phyloP scores from a whole-genome alignment of 2,329 filamentous ascomycete species.

The Aureobasidium sp. region DNA sequence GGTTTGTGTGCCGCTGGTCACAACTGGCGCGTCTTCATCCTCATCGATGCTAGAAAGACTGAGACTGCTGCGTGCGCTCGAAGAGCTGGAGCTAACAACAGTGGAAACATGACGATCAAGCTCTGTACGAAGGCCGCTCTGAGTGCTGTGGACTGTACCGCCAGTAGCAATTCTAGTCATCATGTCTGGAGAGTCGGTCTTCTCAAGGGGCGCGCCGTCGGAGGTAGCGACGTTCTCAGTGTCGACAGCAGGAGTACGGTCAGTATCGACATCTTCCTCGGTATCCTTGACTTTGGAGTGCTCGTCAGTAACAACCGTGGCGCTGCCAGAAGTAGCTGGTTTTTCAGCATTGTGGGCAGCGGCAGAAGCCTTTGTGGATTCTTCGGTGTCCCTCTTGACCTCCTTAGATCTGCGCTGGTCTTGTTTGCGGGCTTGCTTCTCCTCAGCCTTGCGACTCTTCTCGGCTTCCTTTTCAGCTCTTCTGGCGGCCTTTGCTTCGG shows the following conservation, averaged over 20 bases:
- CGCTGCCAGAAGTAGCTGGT: not conserved
- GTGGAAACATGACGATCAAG: conserved; percentile 27
- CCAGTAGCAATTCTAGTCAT: not conserved
- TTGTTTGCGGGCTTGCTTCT: conserved; percentile 42
- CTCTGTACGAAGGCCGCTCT: conserved; percentile 16
- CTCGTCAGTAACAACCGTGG: not conserved
- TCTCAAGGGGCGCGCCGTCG: conserved; percentile 1
- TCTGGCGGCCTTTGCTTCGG: conserved; percentile 30
- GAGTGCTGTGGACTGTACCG: not conserved
- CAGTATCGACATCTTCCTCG: not conserved
- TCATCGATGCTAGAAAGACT: conserved; percentile 17
- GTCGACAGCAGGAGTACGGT: not conserved
- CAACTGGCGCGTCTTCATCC: not conserved
- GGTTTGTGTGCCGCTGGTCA: not conserved
- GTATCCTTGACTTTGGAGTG: not conserved
- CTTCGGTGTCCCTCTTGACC: conserved; percentile 21
- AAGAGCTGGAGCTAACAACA: conserved; percentile 21
- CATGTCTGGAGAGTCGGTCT: conserved; percentile 10
- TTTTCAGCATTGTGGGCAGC: conserved; percentile 11
- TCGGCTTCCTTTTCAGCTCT: conserved; percentile 34
- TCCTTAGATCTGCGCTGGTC: conserved; percentile 46
- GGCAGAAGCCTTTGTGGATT: conserved; percentile 14
- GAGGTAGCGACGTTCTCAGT: not conserved
- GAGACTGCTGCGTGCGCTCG: conserved; percentile 2
- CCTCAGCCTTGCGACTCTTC: conserved; percentile 44